Conservation (phyloP, 345 rosid species). For the Dovyalis caffra region DNA sequence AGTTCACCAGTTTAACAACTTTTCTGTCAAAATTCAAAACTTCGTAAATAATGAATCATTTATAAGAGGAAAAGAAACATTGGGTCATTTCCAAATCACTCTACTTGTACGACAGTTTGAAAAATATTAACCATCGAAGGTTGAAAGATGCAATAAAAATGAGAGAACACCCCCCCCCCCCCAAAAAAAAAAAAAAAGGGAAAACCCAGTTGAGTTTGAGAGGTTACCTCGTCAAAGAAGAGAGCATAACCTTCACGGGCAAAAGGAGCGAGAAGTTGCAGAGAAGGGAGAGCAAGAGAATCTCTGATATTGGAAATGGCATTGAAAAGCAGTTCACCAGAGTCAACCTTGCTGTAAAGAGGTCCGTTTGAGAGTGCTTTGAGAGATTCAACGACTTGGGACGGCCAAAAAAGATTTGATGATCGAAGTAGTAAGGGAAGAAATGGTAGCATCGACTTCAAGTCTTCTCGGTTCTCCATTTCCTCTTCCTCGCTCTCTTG, state of each 20-base stretch:
- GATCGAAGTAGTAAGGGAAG: slow-evolving; percentile 55
- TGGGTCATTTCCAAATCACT: neutral
- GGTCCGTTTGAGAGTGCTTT: slow-evolving; percentile 66
- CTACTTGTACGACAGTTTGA: neutral
- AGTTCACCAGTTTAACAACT: neutral
- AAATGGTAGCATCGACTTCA: slow-evolving; percentile 49
- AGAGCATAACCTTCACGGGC: slow-evolving; percentile 56
- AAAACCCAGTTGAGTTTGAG: neutral
- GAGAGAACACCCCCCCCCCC: too few species aligned
- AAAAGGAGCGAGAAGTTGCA: slow-evolving; percentile 38
- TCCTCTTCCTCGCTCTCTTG: neutral
- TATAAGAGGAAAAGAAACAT: neutral
- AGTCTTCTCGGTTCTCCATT: slow-evolving; percentile 60
- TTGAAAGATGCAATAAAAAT: neutral
- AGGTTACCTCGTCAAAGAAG: slow-evolving; percentile 64
- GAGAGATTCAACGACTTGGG: slow-evolving; percentile 56
- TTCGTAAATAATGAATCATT: neutral
- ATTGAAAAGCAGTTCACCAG: slow-evolving; percentile 56
- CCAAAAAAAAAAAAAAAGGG: neutral
- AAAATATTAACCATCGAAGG: neutral
- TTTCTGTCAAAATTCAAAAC: neutral
- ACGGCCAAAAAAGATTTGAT: slow-evolving; percentile 61
- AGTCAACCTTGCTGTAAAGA: slow-evolving; percentile 50
- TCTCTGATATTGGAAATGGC: slow-evolving; percentile 56
- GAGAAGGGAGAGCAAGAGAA: slow-evolving; percentile 41